Evolutionary conservation across 225 moss, liverwort and hornwort species (phyloP).

Genomic region (Ulota crispa): DNA sequence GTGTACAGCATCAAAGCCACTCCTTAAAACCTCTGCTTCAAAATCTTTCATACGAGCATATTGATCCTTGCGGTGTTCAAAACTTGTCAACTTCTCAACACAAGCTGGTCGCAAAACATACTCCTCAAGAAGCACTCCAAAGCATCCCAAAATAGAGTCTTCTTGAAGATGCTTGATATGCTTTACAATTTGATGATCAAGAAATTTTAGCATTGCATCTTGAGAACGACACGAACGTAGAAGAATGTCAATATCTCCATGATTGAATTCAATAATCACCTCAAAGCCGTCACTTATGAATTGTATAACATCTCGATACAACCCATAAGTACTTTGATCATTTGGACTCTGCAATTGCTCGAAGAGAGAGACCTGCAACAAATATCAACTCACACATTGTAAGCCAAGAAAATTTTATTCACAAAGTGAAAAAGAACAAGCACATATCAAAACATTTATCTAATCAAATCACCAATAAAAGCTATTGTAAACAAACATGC

Average conservation of each 20-base stretch:
- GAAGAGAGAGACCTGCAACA: no score
- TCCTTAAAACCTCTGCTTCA: rapidly evolving
- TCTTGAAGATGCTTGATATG: background rate
- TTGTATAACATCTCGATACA: no score
- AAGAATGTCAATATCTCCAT: background rate
- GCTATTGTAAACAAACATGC: rapidly evolving
- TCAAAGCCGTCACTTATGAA: no score
- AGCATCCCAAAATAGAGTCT: background rate
- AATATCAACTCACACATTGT: no score
- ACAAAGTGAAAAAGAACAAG: no score
- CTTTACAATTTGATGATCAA: background rate
- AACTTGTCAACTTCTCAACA: background rate
- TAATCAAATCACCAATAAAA: no score
- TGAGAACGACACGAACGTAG: background rate
- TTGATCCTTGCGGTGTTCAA: background rate
- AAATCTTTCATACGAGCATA: background rate
- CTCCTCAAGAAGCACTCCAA: background rate
- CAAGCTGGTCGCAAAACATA: background rate
- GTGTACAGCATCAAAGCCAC: background rate
- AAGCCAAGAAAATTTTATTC: no score
- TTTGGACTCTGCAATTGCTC: no score
- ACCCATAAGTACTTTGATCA: no score
- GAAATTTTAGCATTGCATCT: background rate
- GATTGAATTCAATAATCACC: background rate
- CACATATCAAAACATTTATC: no score